These are phyloP conservation scores for Phytophthora hybrid DNA, from an alignment of 352 stramenopile genomes.

Conservation along the genomic window DNA sequence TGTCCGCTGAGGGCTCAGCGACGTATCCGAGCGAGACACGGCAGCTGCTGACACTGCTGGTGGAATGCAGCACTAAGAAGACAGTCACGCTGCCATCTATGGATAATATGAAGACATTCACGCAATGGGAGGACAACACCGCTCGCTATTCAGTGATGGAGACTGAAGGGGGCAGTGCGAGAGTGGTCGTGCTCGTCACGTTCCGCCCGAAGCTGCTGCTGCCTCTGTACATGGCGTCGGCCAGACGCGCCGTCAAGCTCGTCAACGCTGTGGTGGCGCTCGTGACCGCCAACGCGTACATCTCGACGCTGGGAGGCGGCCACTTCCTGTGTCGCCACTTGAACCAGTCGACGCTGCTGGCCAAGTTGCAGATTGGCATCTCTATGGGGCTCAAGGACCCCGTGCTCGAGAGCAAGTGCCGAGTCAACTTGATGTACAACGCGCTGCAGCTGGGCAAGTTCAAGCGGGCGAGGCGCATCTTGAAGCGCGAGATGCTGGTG, in stretches of 20 bases:
- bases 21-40: slow-evolving; percentile 39
- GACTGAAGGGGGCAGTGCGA: neutral
- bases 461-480: slow-evolving; percentile 57
- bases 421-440: slow-evolving; percentile 85
- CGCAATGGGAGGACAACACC: slow-evolving; percentile 28
- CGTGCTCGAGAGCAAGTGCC: slow-evolving; percentile 83
- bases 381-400: slow-evolving; percentile 78
- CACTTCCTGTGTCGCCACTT: slow-evolving; percentile 85
- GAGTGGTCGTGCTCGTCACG: slow-evolving; percentile 46
- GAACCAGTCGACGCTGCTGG: slow-evolving; percentile 74
- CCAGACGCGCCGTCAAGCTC: slow-evolving; percentile 69
- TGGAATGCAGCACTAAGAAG: slow-evolving; percentile 1
- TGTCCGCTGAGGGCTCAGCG: slow-evolving; percentile 26
- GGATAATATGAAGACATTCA: slow-evolving; percentile 12
- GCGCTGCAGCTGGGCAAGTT: slow-evolving; percentile 78
- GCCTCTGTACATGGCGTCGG: slow-evolving; percentile 68
- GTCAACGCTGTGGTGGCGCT: slow-evolving; percentile 77
- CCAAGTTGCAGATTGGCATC: slow-evolving; percentile 82
- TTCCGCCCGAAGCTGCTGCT: slow-evolving; percentile 59
- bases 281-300: slow-evolving; percentile 85
- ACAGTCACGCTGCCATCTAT: neutral
- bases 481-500: slow-evolving; percentile 56
- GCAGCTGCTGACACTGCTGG: slow-evolving; percentile 28
- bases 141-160: slow-evolving; percentile 31
- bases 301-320: slow-evolving; percentile 83